A percentile compares a stretch with the other conserved stretches of the same genome.
Conservation (phyloP, 331 rosid species). For the Pyracantha coccinea region DNA sequence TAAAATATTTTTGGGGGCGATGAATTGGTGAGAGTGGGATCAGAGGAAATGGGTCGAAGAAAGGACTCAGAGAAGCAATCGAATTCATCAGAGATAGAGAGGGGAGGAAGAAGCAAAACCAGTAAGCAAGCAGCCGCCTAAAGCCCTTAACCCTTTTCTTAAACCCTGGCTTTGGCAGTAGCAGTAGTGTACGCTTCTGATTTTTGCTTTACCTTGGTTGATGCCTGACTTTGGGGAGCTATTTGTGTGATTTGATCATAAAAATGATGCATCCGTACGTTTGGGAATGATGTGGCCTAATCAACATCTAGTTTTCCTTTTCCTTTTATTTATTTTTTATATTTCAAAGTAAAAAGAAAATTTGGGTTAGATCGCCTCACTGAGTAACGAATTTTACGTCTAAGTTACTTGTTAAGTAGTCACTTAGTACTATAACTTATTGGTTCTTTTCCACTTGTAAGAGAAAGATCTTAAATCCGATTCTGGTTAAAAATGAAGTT, state of each 20-base stretch:
- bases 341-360: neutral
- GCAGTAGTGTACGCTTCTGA: neutral
- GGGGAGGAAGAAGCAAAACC: neutral
- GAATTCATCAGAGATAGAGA: constrained; percentile 11
- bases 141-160: constrained; percentile 33
- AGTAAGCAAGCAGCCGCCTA: constrained; percentile 35
- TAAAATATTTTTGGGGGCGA: neutral
- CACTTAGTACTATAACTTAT: rapidly evolving
- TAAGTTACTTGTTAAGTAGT: no score
- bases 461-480: rapidly evolving
- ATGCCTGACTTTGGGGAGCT: neutral
- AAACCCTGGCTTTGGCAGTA: constrained; percentile 18
- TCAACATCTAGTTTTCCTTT: neutral
- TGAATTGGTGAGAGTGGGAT: neutral
- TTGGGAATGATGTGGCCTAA: neutral
- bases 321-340: no score
- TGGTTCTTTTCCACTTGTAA: rapidly evolving
- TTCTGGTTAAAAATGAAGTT: no score
- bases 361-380: no score
- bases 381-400: no score
- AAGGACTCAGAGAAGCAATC: neutral
- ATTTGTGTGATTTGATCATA: neutral
- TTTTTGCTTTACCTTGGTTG: neutral
- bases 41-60: neutral
- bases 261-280: neutral